Percentiles rank a stretch among this genome's conserved stretches.
These are phyloP conservation scores for Aleurites moluccanus DNA, from an alignment of 441 rosid genomes.

Conservation along the genomic window DNA sequence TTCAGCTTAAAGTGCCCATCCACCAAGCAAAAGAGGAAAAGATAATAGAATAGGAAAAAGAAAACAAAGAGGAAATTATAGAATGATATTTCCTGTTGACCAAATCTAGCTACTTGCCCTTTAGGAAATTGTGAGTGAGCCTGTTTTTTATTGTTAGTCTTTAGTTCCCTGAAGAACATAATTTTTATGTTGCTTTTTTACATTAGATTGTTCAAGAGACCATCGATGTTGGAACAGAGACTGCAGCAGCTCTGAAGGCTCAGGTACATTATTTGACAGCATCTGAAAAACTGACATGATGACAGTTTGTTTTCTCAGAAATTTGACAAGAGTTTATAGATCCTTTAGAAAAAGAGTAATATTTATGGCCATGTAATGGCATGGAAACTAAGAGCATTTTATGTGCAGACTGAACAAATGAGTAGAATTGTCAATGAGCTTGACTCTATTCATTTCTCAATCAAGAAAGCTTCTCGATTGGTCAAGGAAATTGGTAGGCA, in stretches of 20 bases:
- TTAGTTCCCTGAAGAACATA: slow-evolving; percentile 9
- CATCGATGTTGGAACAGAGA: slow-evolving; percentile 88
- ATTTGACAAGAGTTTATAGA: slow-evolving; percentile 16
- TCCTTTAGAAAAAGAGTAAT: neutral
- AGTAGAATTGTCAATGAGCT: slow-evolving; percentile 93
- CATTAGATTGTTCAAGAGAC: slow-evolving; percentile 89
- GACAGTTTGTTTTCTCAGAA: neutral
- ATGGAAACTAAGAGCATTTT: slow-evolving; percentile 25
- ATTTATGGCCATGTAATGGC: slow-evolving; percentile 10
- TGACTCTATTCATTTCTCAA: slow-evolving; percentile 92
- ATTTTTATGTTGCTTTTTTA: slow-evolving; percentile 12
- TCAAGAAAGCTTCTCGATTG: slow-evolving; percentile 88
- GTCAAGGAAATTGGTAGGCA: slow-evolving; percentile 99
- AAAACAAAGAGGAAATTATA: neutral
- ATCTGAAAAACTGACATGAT: slow-evolving; percentile 13
- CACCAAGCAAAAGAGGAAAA: neutral
- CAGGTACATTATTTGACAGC: slow-evolving; percentile 56
- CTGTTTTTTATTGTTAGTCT: neutral
- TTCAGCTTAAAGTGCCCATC: neutral
- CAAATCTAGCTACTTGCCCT: neutral
- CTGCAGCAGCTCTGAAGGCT: slow-evolving; percentile 90
- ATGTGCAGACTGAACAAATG: slow-evolving; percentile 93
- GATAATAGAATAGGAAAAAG: neutral
- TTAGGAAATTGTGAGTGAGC: neutral
- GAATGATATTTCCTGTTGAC: neutral